These are phyloP conservation scores for Debaryomyces singareniensis DNA, from an alignment of 1,139 yeast genomes.

Conservation along the genomic window DNA sequence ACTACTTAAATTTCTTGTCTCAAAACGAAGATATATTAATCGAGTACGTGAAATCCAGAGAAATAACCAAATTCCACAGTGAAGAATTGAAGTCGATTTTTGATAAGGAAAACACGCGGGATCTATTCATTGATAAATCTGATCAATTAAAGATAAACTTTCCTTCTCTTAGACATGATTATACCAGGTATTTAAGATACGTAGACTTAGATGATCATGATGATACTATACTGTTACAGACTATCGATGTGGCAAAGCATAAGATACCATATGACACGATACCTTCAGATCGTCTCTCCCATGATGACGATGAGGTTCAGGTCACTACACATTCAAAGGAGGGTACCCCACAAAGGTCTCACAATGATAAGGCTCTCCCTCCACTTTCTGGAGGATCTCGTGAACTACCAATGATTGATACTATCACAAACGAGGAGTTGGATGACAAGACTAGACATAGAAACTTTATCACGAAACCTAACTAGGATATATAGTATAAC, in stretches of 20 bases:
- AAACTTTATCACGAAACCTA: too few relatives aligned
- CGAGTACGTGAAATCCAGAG: conserved; percentile 25
- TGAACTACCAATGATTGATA: not conserved
- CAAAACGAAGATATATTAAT: conserved; percentile 15
- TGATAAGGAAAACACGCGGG: conserved; percentile 10
- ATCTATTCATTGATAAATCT: conserved; percentile 11
- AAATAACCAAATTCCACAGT: conserved; percentile 27
- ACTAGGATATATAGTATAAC: too few relatives aligned
- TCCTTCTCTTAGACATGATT: conserved; percentile 21
- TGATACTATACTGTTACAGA: too few relatives aligned
- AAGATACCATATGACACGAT: too few relatives aligned
- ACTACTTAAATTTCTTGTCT: conserved; percentile 21
- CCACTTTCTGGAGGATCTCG: conserved; percentile 1
- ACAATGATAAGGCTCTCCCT: not conserved
- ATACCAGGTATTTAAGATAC: conserved; percentile 6
- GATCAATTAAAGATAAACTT: conserved; percentile 7
- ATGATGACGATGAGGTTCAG: too few relatives aligned
- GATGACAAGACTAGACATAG: not conserved
- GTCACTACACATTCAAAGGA: conserved; percentile 3
- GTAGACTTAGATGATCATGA: too few relatives aligned
- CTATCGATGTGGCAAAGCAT: too few relatives aligned
- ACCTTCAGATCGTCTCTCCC: too few relatives aligned
- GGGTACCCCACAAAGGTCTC: too few relatives aligned
- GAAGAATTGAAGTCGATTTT: conserved; percentile 19
- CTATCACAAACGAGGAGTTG: not conserved